Evolutionary conservation across 2,329 filamentous ascomycete species (phyloP).

Genomic region (Beauveria australis): DNA sequence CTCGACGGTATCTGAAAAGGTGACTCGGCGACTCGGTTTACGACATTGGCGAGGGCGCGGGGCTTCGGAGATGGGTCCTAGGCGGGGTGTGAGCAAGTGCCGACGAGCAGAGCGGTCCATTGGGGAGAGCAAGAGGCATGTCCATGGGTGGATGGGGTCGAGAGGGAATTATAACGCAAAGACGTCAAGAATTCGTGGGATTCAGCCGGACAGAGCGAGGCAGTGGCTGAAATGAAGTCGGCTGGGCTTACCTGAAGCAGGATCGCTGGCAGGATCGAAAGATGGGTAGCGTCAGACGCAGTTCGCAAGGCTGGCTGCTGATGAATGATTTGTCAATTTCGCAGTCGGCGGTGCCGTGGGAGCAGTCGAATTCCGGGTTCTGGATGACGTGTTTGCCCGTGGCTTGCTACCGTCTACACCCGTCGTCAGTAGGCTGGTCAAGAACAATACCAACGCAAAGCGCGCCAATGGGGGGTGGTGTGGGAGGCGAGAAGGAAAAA

Average conservation of each 20-base stretch:
- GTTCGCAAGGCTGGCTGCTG: background rate
- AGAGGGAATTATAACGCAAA: background rate
- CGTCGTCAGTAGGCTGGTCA: background rate
- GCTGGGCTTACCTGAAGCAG: constrained; percentile 7
- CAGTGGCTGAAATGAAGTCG: background rate
- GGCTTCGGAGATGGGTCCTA: constrained; percentile 13
- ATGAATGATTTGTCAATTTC: background rate
- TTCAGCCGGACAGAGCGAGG: background rate
- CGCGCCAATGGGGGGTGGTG: background rate
- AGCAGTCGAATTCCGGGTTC: background rate
- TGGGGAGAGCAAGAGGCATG: background rate
- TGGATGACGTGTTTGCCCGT: background rate
- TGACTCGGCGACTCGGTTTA: constrained; percentile 23
- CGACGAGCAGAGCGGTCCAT: constrained; percentile 2
- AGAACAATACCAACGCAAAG: background rate
- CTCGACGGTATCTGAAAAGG: constrained; percentile 28
- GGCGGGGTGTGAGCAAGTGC: constrained; percentile 7
- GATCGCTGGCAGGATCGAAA: background rate
- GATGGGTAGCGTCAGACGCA: constrained; percentile 3
- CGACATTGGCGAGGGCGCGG: constrained; percentile 25
- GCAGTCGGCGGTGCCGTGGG: background rate
- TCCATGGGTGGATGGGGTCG: background rate
- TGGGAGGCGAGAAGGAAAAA: background rate
- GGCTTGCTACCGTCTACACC: background rate
- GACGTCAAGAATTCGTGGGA: background rate